phyloP scores from a whole-genome alignment of 2,329 filamentous ascomycete species.

The Fusarium brachygibbosum region DNA sequence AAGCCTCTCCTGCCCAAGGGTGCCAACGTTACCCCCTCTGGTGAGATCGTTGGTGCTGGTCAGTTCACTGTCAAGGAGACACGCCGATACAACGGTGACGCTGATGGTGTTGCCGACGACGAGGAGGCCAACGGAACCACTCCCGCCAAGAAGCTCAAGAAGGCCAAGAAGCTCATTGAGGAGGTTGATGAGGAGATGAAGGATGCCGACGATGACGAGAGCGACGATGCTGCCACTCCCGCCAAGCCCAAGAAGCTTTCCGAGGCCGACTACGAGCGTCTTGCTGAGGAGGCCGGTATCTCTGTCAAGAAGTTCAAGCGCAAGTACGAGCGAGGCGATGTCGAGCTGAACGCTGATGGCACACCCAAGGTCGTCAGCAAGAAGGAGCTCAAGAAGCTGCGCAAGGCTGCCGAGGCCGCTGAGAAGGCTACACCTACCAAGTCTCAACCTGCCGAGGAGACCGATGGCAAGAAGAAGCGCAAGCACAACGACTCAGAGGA shows the following conservation, averaged over 20 bases:
- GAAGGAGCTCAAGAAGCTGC: constrained; percentile 81
- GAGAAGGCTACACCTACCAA: constrained; percentile 62
- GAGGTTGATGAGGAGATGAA: constrained; percentile 61
- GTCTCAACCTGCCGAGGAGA: constrained; percentile 59
- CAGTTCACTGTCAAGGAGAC: constrained; percentile 95
- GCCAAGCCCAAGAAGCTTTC: constrained; percentile 61
- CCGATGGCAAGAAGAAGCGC: constrained; percentile 69
- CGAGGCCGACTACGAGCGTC: constrained; percentile 68
- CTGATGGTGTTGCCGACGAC: constrained; percentile 82
- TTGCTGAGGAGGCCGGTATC: constrained; percentile 76
- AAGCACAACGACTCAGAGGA: constrained; percentile 77
- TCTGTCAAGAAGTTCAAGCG: constrained; percentile 82
- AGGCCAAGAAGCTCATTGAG: constrained; percentile 59
- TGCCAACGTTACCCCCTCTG: constrained; percentile 80
- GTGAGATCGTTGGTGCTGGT: constrained; percentile 71
- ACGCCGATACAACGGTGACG: constrained; percentile 93
- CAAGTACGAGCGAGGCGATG: constrained; percentile 82
- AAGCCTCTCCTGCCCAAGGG: constrained; percentile 87
- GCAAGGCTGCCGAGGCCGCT: constrained; percentile 70
- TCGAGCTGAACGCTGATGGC: constrained; percentile 74
- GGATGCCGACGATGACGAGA: constrained; percentile 59
- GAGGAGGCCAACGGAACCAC: constrained; percentile 62
- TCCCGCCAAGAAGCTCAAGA: constrained; percentile 53
- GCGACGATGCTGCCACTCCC: constrained; percentile 52
- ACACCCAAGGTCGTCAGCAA: constrained; percentile 77